Conservation (phyloP, 352 stramenopile genomes). For the Globisporangium echinulatum region DNA sequence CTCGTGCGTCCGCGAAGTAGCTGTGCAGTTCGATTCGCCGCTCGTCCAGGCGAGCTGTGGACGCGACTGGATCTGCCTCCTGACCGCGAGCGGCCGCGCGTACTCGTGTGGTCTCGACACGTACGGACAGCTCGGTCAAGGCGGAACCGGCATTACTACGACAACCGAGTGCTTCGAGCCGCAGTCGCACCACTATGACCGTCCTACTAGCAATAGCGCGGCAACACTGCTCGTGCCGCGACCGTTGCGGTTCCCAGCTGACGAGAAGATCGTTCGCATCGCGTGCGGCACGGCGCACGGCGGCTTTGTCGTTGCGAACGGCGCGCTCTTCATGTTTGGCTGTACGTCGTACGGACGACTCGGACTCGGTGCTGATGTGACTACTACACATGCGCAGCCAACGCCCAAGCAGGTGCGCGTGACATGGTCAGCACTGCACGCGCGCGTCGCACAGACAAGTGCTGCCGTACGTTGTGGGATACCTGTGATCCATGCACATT, state of each 20-base stretch:
- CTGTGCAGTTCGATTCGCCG: conserved; percentile 30
- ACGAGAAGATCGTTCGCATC: conserved; percentile 29
- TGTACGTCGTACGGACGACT: conserved; percentile 54
- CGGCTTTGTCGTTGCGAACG: conserved; percentile 50
- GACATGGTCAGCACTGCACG: conserved; percentile 30
- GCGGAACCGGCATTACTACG: neutral
- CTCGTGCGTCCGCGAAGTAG: conserved; percentile 26
- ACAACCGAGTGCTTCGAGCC: no score
- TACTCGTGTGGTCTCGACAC: conserved; percentile 53
- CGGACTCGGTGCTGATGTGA: conserved; percentile 20
- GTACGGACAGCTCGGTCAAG: conserved; percentile 57
- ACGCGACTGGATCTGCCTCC: conserved; percentile 39
- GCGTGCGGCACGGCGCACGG: conserved; percentile 51
- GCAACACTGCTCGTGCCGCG: conserved; percentile 7
- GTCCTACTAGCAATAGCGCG: no score
- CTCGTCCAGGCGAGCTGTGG: conserved; percentile 43
- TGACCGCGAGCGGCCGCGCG: conserved; percentile 35
- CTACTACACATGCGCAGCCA: conserved; percentile 8
- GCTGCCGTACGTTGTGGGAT: conserved; percentile 4
- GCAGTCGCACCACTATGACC: no score
- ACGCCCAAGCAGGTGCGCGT: conserved; percentile 28
- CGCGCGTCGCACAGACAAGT: conserved; percentile 1
- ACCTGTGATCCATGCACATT: conserved; percentile 1
- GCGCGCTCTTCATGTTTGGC: conserved; percentile 64
- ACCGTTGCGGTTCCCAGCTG: conserved; percentile 22